Evolutionary conservation across 2,329 filamentous ascomycete genomes (phyloP).

Genomic region (Claviceps digitariae): DNA sequence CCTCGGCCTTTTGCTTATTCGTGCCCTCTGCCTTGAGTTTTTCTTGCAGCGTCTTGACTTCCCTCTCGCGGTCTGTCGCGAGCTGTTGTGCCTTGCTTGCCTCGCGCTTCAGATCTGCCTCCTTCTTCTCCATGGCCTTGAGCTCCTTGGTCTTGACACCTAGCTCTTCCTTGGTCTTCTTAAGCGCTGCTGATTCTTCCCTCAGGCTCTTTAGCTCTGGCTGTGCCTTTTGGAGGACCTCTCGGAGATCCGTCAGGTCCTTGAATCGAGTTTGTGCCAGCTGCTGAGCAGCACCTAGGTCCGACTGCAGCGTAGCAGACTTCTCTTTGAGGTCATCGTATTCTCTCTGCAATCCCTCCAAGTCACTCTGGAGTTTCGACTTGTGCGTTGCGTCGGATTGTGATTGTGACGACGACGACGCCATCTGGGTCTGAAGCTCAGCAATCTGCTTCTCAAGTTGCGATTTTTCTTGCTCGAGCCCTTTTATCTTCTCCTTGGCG

Average conservation of each 20-base stretch:
- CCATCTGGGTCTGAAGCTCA: conserved; percentile 59
- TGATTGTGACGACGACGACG: conserved; percentile 12
- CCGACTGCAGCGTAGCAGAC: conserved; percentile 58
- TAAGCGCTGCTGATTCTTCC: conserved; percentile 62
- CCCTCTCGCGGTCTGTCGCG: conserved; percentile 58
- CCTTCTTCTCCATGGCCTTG: conserved; percentile 63
- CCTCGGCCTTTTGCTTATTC: conserved; percentile 60
- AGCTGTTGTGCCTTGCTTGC: conserved; percentile 56
- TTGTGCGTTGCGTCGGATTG: conserved; percentile 27
- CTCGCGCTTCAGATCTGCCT: conserved; percentile 70
- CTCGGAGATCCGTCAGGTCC: conserved; percentile 67
- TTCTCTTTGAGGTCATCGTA: conserved; percentile 58
- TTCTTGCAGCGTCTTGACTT: conserved; percentile 66
- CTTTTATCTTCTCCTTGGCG: conserved; percentile 63
- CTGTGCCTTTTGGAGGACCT: conserved; percentile 71
- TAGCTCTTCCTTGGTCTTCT: conserved; percentile 62
- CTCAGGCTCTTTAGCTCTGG: conserved; percentile 71
- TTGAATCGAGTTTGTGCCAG: conserved; percentile 80
- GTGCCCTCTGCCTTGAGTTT: conserved; percentile 64
- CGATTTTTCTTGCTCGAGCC: conserved; percentile 54
- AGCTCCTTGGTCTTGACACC: conserved; percentile 45
- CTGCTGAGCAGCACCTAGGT: conserved; percentile 74
- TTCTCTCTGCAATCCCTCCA: conserved; percentile 39
- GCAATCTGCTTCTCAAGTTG: conserved; percentile 48
- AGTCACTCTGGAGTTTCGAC: conserved; percentile 46